phyloP scores from a whole-genome alignment of 2,329 filamentous ascomycete species.

The Beauveria varroae region DNA sequence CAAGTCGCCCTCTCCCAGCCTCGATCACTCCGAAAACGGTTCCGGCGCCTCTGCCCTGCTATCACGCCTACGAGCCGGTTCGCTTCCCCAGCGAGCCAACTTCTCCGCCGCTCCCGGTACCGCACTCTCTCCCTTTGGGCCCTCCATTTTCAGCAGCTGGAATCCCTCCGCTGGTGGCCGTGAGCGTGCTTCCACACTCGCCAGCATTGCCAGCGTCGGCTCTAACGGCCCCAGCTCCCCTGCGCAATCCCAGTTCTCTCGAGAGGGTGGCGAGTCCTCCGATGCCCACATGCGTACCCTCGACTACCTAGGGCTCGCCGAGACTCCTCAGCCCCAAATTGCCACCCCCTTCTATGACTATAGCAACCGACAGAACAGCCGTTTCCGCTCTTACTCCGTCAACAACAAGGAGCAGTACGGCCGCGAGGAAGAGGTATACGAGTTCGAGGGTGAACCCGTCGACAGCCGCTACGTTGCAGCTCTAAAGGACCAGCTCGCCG shows the following conservation, averaged over 20 bases:
- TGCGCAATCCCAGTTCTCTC: constrained; percentile 76
- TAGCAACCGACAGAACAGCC: constrained; percentile 70
- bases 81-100: constrained; percentile 82
- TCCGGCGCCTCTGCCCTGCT: constrained; percentile 68
- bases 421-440: constrained; percentile 76
- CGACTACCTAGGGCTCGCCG: constrained; percentile 90
- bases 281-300: constrained; percentile 85
- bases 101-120: constrained; percentile 50
- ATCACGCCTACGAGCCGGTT: constrained; percentile 82
- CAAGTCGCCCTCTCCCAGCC: constrained; percentile 55
- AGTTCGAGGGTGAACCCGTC: constrained; percentile 39
- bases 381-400: constrained; percentile 95
- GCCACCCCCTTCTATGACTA: constrained; percentile 63
- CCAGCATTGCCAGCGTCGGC: constrained; percentile 73
- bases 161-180: constrained; percentile 57
- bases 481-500: constrained; percentile 55
- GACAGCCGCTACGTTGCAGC: constrained; percentile 54
- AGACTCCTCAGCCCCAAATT: constrained; percentile 80
- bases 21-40: constrained; percentile 42
- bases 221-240: constrained; percentile 89
- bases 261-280: constrained; percentile 75
- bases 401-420: constrained; percentile 98
- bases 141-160: constrained; percentile 88
- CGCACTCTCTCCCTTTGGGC: constrained; percentile 65
- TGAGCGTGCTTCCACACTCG: constrained; percentile 79